Base-by-base conservation (phyloP, 306 rosid species). In the Nissolia schottii region DNA sequence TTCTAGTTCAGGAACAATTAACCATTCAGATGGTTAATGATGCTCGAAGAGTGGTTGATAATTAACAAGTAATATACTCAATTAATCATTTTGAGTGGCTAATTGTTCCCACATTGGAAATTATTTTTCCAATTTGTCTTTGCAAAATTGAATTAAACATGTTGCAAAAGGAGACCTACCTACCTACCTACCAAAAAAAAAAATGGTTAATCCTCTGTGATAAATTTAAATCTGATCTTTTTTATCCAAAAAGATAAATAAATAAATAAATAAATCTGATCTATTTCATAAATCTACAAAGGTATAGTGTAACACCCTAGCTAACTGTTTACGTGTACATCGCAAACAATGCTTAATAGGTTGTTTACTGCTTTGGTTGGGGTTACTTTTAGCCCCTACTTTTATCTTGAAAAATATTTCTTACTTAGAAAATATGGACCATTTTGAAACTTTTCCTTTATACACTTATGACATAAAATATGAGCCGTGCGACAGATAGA, bases 11-110 rank as follows among this genome's bases (percentile, higher is more conserved):
- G 13, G 55, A 29, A 60, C 27, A 60, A 11, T 40, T 53, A 53
- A 77, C 67, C 53, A 28, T 43, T 70, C 24, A 11, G 25, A 31
- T 32, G 37, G 56, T 54, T 70, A 43, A 53, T 62, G 53, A 31
- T 63, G 29, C 38, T 37, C 37, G 50, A 50, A 60, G 45, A 10
- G 71, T 77, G 64, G 58, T 20, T 37, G 27, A 38, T 69, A 24
- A 2, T 50, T 20, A 51, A 3, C 25, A 20, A 34, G 11, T 57
- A 13, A 34, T 19, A 49, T 60, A 3, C 7, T 14, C 27, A 13
- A 24, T 65, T n/a, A 20, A 23, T 64, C 38, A 19, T 67, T n/a
- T 34, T 50, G 54, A 16, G 23, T 32, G 54, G 23, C 19, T 20
- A 49, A 12, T 50, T 67, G 62, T 50, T 67, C 48, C 32, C 8